These are phyloP conservation scores for Rosa persica DNA, from an alignment of 306 rosid species.

Conservation along the genomic window DNA sequence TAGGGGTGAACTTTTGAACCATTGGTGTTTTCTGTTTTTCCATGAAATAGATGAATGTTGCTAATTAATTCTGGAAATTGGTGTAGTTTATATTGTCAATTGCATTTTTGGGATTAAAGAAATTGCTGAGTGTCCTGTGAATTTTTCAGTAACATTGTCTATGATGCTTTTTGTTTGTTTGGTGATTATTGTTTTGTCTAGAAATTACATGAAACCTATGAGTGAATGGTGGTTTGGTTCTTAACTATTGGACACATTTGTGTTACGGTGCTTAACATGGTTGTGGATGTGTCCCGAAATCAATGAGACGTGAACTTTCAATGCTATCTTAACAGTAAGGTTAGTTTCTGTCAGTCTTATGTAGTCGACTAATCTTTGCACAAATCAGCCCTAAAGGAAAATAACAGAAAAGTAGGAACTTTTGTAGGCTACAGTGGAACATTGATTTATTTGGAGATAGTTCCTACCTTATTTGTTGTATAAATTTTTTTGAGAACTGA, in stretches of 20 bases:
- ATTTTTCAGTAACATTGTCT: neutral
- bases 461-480: neutral
- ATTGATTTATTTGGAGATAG: neutral
- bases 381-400: neutral
- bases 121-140: neutral
- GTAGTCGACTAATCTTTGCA: neutral
- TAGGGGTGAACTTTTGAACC: neutral
- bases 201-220: neutral
- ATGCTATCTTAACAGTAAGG: neutral
- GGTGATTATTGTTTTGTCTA: neutral
- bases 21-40: neutral
- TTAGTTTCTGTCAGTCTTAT: neutral
- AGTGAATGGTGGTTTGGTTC: constrained; percentile 9
- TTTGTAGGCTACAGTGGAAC: neutral
- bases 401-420: neutral
- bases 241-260: neutral
- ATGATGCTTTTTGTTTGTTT: neutral
- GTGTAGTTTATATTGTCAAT: neutral
- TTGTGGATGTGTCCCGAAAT: neutral
- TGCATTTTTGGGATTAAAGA: neutral
- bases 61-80: neutral
- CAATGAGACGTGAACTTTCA: neutral
- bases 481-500: neutral
- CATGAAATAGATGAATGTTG: neutral
- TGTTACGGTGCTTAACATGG: neutral